Evolutionary conservation across 2,329 filamentous ascomycete genomes (phyloP), one percentile per base, ranked within the genome.

Genomic region (Aspergillus persii): DNA sequence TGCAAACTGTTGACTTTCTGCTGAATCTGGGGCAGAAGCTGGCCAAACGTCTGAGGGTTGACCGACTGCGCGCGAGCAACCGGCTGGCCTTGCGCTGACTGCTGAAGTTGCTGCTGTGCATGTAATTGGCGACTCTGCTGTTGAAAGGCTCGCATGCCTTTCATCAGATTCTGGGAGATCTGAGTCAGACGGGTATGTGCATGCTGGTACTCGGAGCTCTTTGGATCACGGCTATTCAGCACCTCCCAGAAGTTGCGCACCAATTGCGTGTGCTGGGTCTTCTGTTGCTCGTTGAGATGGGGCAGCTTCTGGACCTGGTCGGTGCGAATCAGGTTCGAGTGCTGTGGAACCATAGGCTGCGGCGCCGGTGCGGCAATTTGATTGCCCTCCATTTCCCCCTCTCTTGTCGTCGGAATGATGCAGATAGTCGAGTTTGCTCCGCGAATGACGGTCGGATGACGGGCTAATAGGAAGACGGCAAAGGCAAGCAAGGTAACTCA

Each of bases 221-320:
- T 80, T 36, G 75, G 73, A 11, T 82, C 77, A 46, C 79, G 78
- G 47, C 68, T 78, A 60, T 84, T 80, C 53, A 84, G 75, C 33
- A 79, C 71, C 31, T 80, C 78, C 84, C 84, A 87, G 53, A 85
- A 77, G 61, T 77, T 80, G 58, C 79, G 77, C 61, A 87, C 79
- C 23, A 82, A 76, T 52, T 79, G 74, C 58, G 81, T 81, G 67
- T 86, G 85, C 63, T 83, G 80, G 49, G 78, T 72, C 73, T 86
- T 87, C 65, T 83, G 80, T 52, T 80, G 74, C 8, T 84, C 81
- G 61, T 74, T 81, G 31, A 87, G 75, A 69, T 81, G 77, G 4
- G 81, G 81, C 5, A 85, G 75, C 58, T 78, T 78, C 61, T 80
- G 78, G 54, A 85, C 81, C 61, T 84, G 80, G 58, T 82, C 79